Percentiles rank a stretch among this genome's conserved stretches.
phyloP scores from a whole-genome alignment of 257 asterid species.

The Solanum habrochaites region DNA sequence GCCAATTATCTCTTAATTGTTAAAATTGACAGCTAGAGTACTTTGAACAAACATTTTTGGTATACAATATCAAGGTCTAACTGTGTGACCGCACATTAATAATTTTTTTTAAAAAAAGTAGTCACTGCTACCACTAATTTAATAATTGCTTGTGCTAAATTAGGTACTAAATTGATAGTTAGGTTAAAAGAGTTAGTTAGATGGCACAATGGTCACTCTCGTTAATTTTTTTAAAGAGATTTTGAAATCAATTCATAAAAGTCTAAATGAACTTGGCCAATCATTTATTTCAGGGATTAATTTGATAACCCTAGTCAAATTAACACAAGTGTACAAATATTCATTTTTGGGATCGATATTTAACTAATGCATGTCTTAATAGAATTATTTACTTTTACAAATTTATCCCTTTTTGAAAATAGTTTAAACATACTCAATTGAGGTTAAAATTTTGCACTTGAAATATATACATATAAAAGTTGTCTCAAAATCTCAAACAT shows the following conservation, averaged over 20 bases:
- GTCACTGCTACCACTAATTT: neutral
- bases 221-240: neutral
- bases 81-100: neutral
- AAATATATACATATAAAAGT: neutral
- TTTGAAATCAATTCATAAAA: too few relatives aligned
- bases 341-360: neutral
- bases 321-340: neutral
- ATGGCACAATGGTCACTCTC: neutral
- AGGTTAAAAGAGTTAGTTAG: neutral
- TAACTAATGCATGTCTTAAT: neutral
- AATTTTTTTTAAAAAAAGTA: neutral
- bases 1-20: too few relatives aligned
- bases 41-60: too few relatives aligned
- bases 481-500: neutral
- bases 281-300: too few relatives aligned
- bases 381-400: too few relatives aligned
- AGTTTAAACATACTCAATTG: too few relatives aligned
- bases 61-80: neutral
- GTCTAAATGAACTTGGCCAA: neutral
- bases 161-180: neutral
- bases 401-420: too few relatives aligned
- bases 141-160: neutral
- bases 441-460: neutral
- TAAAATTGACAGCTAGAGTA: too few relatives aligned
- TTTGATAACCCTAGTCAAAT: neutral